A percentile compares a stretch with the other conserved stretches of the same genome.
These are phyloP conservation scores for Collybia nuda DNA, from an alignment of 768 basidiomycete species.

Conservation along the genomic window DNA sequence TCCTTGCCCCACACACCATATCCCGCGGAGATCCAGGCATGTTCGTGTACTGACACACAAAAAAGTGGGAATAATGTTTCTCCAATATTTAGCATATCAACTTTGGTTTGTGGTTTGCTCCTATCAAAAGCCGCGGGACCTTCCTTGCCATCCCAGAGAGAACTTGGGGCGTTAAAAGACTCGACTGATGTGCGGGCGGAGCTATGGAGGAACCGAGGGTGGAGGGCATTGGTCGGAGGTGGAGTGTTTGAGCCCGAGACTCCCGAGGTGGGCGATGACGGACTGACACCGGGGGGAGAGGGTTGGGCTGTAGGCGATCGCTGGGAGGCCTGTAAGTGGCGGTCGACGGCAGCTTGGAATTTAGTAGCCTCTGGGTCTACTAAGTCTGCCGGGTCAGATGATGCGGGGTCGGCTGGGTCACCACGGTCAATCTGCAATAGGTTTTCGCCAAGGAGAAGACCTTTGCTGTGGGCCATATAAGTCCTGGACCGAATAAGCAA, in stretches of 20 bases:
- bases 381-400: conserved; percentile 1
- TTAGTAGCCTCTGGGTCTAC: background rate
- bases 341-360: conserved; percentile 1
- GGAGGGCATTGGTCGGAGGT: conserved; percentile 27
- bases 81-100: conserved; percentile 38
- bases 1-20: conserved; percentile 93
- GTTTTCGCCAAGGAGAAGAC: conserved; percentile 12
- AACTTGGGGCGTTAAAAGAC: background rate
- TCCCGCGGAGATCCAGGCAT: conserved; percentile 82
- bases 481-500: conserved; percentile 69
- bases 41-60: conserved; percentile 79
- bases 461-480: conserved; percentile 27
- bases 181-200: conserved; percentile 10
- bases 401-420: background rate
- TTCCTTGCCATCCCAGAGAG: background rate
- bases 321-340: conserved; percentile 15
- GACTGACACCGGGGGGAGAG: conserved; percentile 27
- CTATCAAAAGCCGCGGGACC: background rate
- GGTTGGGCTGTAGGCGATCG: conserved; percentile 19
- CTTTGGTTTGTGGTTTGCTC: conserved; percentile 13
- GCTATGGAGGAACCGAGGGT: conserved; percentile 25
- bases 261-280: conserved; percentile 45
- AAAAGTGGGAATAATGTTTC: conserved; percentile 70
- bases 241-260: conserved; percentile 22
- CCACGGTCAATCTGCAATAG: conserved; percentile 4